These are phyloP conservation scores for Wallacemonas sp. DNA, from an alignment of 208 protist species.

Conservation along the genomic window DNA sequence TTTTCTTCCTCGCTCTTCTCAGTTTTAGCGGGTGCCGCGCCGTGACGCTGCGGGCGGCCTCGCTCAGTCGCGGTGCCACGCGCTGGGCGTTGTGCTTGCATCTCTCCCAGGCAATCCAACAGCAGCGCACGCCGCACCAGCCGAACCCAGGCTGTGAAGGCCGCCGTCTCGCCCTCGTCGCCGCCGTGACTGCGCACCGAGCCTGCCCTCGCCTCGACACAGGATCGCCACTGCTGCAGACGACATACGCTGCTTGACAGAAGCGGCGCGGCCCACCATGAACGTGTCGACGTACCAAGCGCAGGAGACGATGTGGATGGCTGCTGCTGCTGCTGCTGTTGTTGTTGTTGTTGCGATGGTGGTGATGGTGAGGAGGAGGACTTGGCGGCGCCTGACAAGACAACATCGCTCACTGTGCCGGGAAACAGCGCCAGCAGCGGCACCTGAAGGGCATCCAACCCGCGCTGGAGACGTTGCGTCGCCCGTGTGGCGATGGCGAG, in stretches of 20 bases:
- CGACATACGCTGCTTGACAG: neutral
- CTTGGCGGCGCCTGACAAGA: neutral
- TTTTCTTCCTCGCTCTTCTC: neutral
- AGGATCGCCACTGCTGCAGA: neutral
- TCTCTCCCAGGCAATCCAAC: constrained; percentile 17
- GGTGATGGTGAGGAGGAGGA: neutral
- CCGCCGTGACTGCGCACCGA: constrained; percentile 17
- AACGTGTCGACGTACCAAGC: neutral
- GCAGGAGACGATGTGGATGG: neutral
- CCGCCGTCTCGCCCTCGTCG: constrained; percentile 22
- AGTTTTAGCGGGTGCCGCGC: too few species aligned
- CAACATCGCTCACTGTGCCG: neutral
- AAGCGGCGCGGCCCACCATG: constrained; percentile 7
- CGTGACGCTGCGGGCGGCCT: too few species aligned
- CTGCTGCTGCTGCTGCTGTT: neutral
- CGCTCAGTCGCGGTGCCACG: constrained; percentile 18
- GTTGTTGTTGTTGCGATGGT: neutral
- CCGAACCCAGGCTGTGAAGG: constrained; percentile 22
- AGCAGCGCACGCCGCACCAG: constrained; percentile 15
- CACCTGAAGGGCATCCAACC: constrained; percentile 23
- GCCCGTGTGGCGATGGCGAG: neutral
- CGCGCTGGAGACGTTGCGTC: constrained; percentile 18
- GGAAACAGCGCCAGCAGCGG: constrained; percentile 32
- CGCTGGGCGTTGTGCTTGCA: neutral
- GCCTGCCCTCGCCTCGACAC: constrained; percentile 2